These are phyloP conservation scores for Penstemon eatonii DNA, from an alignment of 257 asterid genomes.

Conservation along the genomic window DNA sequence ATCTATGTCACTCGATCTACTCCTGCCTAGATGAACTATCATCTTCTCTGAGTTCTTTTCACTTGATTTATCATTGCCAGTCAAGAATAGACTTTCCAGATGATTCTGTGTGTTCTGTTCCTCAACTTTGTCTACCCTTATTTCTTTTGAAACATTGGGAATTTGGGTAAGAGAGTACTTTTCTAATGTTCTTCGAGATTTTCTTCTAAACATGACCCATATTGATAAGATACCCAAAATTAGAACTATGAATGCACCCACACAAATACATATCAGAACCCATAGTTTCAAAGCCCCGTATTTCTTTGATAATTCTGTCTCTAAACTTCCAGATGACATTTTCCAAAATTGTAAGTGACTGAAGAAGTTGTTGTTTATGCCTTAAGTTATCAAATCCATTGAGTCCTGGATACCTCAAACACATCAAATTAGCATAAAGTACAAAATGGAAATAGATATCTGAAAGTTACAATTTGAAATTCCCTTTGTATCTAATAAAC, in stretches of 20 bases:
- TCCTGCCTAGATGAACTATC: conserved; percentile 70
- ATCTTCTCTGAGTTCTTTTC: conserved; percentile 64
- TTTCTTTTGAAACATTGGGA: conserved; percentile 80
- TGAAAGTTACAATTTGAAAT: background rate
- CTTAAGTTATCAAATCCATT: conserved; percentile 37
- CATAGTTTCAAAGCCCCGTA: conserved; percentile 73
- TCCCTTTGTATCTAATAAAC: conserved; percentile 9
- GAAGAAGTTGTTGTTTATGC: conserved; percentile 16
- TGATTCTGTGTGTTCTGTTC: conserved; percentile 45
- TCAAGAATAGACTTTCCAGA: conserved; percentile 47
- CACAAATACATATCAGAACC: conserved; percentile 75
- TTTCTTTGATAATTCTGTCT: conserved; percentile 57
- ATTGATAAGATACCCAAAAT: conserved; percentile 66
- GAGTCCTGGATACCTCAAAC: conserved; percentile 51
- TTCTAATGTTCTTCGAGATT: conserved; percentile 55
- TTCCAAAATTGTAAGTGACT: conserved; percentile 23
- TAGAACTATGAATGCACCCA: conserved; percentile 70
- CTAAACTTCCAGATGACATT: conserved; percentile 63
- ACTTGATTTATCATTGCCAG: conserved; percentile 57
- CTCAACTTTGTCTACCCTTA: conserved; percentile 66
- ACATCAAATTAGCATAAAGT: conserved; percentile 27
- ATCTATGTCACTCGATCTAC: conserved; percentile 84
- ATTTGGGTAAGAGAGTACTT: conserved; percentile 57
- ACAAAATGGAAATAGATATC: conserved; percentile 20
- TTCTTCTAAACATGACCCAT: conserved; percentile 65